Evolutionary conservation across 805 yeast species (phyloP).

Genomic region (Sugiyamaella smithiae): DNA sequence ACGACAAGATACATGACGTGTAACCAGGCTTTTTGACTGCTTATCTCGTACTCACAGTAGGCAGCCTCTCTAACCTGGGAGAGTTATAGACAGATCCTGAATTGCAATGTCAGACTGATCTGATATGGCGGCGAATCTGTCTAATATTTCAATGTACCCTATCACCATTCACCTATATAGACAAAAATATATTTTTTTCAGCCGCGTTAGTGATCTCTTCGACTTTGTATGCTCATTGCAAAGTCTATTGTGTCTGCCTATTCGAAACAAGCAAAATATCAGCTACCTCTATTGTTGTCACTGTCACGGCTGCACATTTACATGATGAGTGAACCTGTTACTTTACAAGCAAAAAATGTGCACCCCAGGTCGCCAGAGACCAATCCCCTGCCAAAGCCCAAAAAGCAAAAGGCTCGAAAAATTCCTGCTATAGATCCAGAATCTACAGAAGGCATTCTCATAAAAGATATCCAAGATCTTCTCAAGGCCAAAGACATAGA

Average conservation of each 20-base stretch:
- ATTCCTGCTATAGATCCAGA: constrained; percentile 65
- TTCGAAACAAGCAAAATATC: too few species aligned
- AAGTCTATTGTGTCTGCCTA: too few species aligned
- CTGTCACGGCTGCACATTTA: not conserved
- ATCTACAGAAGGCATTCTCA: constrained; percentile 75
- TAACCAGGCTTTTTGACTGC: constrained; percentile 25
- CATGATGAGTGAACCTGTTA: constrained; percentile 1
- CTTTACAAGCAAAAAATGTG: not conserved
- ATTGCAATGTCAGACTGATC: not conserved
- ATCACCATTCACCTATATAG: not conserved
- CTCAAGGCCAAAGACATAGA: constrained; percentile 43
- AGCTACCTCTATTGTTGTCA: too few species aligned
- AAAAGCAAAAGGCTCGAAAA: constrained; percentile 41
- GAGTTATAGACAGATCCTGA: constrained; percentile 6
- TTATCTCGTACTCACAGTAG: constrained; percentile 13
- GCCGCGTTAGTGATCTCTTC: not conserved
- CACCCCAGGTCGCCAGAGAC: constrained; percentile 2
- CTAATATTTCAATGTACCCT: not conserved
- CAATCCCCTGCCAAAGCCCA: constrained; percentile 2
- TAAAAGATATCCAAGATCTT: constrained; percentile 65
- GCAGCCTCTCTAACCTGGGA: constrained; percentile 26
- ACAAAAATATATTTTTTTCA: not conserved
- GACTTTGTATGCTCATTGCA: not conserved
- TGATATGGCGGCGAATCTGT: not conserved
- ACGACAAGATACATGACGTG: not conserved